Conservation (phyloP, 1,139 yeast species). For the Kazachstania sp. region DNA sequence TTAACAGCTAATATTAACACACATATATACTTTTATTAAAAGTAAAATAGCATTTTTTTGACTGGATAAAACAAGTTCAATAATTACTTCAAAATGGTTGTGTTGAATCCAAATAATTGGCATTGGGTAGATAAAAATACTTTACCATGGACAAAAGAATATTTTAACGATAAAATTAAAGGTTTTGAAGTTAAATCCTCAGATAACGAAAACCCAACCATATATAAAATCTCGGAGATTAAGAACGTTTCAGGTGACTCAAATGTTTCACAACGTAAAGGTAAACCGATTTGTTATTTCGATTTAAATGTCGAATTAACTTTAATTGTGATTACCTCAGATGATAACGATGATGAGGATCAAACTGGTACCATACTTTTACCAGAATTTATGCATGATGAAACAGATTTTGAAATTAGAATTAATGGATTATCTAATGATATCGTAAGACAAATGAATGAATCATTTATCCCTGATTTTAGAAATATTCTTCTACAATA, state of each 20-base stretch:
- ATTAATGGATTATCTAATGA: conserved; percentile 36
- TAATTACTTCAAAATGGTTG: conserved; percentile 43
- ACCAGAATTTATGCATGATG: conserved; percentile 71
- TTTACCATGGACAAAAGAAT: conserved; percentile 62
- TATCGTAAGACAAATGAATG: conserved; percentile 36
- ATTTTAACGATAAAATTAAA: conserved; percentile 41
- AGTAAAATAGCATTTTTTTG: too few species aligned
- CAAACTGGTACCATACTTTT: conserved; percentile 37
- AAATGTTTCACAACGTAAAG: conserved; percentile 75
- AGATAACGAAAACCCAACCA: conserved; percentile 31
- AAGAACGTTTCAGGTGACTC: conserved; percentile 60
- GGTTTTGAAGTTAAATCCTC: conserved; percentile 27
- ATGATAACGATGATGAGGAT: conserved; percentile 25
- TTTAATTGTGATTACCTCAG: conserved; percentile 32
- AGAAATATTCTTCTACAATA: conserved; percentile 43
- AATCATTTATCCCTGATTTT: conserved; percentile 44
- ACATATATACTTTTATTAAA: neutral
- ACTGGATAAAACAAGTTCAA: too few species aligned
- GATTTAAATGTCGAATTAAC: conserved; percentile 50
- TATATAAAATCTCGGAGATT: conserved; percentile 33
- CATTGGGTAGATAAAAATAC: conserved; percentile 82
- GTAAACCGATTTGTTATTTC: conserved; percentile 65
- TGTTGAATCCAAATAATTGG: conserved; percentile 82
- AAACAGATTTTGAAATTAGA: conserved; percentile 52
- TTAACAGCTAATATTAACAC: too few species aligned